phyloP scores from a whole-genome alignment of 768 basidiomycete species.

The Boletus fagicola region DNA sequence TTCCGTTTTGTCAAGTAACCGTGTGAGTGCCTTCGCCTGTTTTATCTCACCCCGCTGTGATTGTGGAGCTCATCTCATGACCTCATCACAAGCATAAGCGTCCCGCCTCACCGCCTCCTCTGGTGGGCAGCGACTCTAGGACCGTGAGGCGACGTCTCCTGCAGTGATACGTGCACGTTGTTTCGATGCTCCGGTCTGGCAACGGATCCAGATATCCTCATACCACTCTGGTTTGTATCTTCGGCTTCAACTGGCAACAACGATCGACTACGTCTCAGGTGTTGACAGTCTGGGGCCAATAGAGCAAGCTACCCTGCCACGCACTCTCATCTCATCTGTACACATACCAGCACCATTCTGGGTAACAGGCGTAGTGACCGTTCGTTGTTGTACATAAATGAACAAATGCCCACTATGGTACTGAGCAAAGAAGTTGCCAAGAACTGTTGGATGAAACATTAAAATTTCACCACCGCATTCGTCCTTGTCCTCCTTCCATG shows the following conservation, averaged over 20 bases:
- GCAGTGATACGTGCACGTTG: constrained; percentile 1
- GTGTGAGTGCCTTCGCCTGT: constrained; percentile 10
- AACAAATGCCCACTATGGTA: neutral
- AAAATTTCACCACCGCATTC: neutral
- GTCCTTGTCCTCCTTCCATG: constrained; percentile 2
- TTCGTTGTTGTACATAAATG: constrained; percentile 7
- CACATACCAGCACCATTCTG: neutral
- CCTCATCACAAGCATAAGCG: constrained; percentile 14
- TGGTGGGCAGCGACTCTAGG: neutral
- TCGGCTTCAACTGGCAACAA: neutral
- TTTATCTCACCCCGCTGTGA: neutral
- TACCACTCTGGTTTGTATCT: neutral
- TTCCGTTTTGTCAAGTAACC: neutral
- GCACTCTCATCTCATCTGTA: neutral
- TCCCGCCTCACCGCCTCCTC: constrained; percentile 8
- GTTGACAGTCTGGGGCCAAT: neutral
- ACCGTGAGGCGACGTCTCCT: constrained; percentile 13
- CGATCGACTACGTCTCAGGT: neutral
- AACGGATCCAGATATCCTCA: neutral
- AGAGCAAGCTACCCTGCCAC: neutral
- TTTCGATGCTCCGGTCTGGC: neutral
- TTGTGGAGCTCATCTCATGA: constrained; percentile 5
- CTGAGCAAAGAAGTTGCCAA: neutral
- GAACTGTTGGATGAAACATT: constrained; percentile 3
- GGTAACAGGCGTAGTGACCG: neutral